A percentile compares a stretch with the other conserved stretches of the same genome.
phyloP scores from a whole-genome alignment of 805 yeast species.

The Kodamaea kaohsiungensis region DNA sequence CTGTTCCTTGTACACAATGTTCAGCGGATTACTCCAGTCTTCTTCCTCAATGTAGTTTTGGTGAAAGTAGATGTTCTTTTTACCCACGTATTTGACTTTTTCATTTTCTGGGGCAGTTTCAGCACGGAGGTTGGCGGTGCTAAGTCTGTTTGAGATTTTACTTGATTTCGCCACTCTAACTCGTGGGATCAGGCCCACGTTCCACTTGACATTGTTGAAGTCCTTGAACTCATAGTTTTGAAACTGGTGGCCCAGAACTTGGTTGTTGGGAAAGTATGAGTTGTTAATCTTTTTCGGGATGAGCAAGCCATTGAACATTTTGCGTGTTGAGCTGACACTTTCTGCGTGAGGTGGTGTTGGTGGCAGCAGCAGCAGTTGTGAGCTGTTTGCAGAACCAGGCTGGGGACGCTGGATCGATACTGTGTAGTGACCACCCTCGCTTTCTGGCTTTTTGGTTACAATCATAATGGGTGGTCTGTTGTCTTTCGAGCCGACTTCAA shows the following conservation, averaged over 20 bases:
- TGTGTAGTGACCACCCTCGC: conserved; percentile 32
- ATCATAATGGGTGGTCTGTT: conserved; percentile 27
- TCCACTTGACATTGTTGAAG: conserved; percentile 19
- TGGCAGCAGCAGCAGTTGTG: conserved; percentile 7
- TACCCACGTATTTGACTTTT: conserved; percentile 32
- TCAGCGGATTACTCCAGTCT: conserved; percentile 9
- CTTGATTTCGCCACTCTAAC: conserved; percentile 31
- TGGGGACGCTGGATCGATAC: conserved; percentile 22
- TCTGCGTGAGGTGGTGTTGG: neutral
- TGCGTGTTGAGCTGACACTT: neutral
- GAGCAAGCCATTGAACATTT: conserved; percentile 24
- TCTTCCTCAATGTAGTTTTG: conserved; percentile 29
- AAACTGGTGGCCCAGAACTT: conserved; percentile 10
- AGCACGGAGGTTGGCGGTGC: conserved; percentile 10
- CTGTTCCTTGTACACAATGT: conserved; percentile 9
- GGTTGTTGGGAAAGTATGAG: conserved; percentile 2
- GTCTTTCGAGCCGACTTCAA: conserved; percentile 14
- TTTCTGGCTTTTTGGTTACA: conserved; percentile 24
- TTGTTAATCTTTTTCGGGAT: conserved; percentile 25
- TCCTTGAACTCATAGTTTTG: conserved; percentile 31
- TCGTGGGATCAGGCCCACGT: conserved; percentile 47
- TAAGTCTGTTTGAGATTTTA: conserved; percentile 20
- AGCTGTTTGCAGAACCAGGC: conserved; percentile 6
- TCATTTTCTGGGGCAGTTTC: conserved; percentile 11
- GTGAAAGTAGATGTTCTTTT: conserved; percentile 39